Evolutionary conservation across 1,284 basidiomycete genomes (phyloP).

Genomic region (Rhodotorula mucilaginosa): DNA sequence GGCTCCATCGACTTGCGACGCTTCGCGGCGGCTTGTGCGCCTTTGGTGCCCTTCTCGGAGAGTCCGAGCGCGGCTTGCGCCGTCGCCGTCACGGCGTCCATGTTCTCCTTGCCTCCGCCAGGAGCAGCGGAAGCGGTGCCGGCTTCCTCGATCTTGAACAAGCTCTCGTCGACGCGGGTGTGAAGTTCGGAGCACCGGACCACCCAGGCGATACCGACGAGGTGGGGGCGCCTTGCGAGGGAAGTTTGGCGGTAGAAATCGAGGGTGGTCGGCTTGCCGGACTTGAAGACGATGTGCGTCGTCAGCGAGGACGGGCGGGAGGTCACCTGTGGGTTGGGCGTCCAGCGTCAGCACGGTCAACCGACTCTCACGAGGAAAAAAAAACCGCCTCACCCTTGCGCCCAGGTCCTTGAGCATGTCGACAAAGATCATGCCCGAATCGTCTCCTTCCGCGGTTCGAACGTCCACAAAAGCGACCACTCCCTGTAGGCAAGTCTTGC

Average conservation of each 20-base stretch:
- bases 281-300: conserved; percentile 89
- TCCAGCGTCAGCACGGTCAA: not conserved
- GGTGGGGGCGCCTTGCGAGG: conserved; percentile 56
- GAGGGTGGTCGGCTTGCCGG: conserved; percentile 73
- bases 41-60: not conserved
- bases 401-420: conserved; percentile 79
- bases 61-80: conserved; percentile 16
- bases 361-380: no score
- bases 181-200: conserved; percentile 76
- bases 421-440: conserved; percentile 75
- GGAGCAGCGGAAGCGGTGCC: not conserved
- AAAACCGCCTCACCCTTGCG: conserved; percentile 61
- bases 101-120: conserved; percentile 49
- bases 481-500: conserved; percentile 51
- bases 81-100: conserved; percentile 3
- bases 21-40: not conserved
- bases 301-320: conserved; percentile 56
- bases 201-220: conserved; percentile 90
- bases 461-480: conserved; percentile 89
- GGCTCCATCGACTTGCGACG: conserved; percentile 39
- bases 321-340: conserved; percentile 52
- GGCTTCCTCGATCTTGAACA: conserved; percentile 65
- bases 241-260: conserved; percentile 60
- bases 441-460: conserved; percentile 77
- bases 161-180: conserved; percentile 62